A percentile compares a stretch with the other conserved stretches of the same genome.
Evolutionary conservation across 352 stramenopile species (phyloP).

Genomic region (Globisporangium spiculum): DNA sequence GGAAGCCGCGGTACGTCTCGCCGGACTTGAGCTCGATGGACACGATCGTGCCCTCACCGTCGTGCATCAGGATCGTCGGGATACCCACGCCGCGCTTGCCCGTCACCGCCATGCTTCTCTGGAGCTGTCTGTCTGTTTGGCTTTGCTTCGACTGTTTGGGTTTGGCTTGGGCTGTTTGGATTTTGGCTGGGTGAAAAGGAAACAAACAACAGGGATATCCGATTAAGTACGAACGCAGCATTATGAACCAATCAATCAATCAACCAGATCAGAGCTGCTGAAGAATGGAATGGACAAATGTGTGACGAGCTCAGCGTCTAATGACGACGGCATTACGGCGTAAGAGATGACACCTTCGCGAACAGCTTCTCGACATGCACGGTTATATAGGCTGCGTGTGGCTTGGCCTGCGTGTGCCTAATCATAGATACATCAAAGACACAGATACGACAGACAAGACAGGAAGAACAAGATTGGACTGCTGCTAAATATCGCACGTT

Average conservation of each 20-base stretch:
- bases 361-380: background rate
- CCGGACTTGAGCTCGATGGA: conserved; percentile 86
- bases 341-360: background rate
- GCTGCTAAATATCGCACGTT: conserved; percentile 24
- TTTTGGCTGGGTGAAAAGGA: background rate
- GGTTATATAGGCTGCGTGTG: background rate
- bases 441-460: background rate
- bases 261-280: background rate
- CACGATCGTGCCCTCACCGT: conserved; percentile 86
- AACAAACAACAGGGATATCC: background rate
- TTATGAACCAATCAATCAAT: conserved; percentile 9
- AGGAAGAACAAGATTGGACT: conserved; percentile 7
- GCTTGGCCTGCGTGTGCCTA: background rate
- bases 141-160: conserved; percentile 3
- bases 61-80: conserved; percentile 82
- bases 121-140: background rate
- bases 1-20: conserved; percentile 80
- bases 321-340: background rate
- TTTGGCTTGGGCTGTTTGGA: background rate
- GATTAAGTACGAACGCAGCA: conserved; percentile 6
- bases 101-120: conserved; percentile 63
- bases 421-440: background rate
- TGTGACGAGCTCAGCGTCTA: background rate
- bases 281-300: background rate
- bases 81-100: conserved; percentile 84